A percentile compares a stretch with the other conserved stretches of the same genome.
phyloP scores from a whole-genome alignment of 1,284 basidiomycete genomes.

The Boletus semigastroideus region DNA sequence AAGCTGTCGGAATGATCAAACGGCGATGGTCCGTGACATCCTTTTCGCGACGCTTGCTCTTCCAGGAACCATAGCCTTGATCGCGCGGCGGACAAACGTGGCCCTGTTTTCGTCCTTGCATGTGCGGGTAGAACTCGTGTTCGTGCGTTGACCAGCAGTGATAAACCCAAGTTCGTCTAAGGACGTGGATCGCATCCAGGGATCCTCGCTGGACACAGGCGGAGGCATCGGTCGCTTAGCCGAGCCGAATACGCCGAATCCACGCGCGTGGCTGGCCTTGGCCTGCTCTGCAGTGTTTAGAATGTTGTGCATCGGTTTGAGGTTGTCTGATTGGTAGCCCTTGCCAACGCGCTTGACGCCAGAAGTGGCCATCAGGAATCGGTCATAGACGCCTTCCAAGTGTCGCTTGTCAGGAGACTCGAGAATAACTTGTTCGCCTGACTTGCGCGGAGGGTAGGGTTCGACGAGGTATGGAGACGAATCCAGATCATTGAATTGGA shows the following conservation, averaged over 20 bases:
- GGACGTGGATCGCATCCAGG: constrained; percentile 39
- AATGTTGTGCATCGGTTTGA: constrained; percentile 35
- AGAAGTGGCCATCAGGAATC: constrained; percentile 74
- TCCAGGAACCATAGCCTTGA: constrained; percentile 64
- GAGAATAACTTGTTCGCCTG: constrained; percentile 37
- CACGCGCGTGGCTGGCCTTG: constrained; percentile 36
- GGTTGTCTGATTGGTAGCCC: constrained; percentile 70
- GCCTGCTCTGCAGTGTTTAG: constrained; percentile 18
- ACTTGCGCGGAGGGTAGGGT: constrained; percentile 53
- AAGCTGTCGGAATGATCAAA: constrained; percentile 12
- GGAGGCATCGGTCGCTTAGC: constrained; percentile 58
- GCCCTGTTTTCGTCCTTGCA: constrained; percentile 49
- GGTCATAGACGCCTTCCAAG: constrained; percentile 71
- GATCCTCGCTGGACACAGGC: constrained; percentile 64
- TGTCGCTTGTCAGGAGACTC: constrained; percentile 57
- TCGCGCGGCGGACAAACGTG: constrained; percentile 59
- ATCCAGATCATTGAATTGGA: constrained; percentile 48
- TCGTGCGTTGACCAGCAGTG: constrained; percentile 30
- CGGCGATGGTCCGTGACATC: constrained; percentile 38
- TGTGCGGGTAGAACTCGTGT: constrained; percentile 22
- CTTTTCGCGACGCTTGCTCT: constrained; percentile 46
- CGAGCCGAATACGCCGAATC: constrained; percentile 52
- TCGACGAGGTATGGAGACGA: constrained; percentile 61
- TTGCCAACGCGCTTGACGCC: constrained; percentile 72
- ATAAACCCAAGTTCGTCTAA: constrained; percentile 58